These are phyloP conservation scores for Botryosphaeria dothidea DNA, from an alignment of 2,329 filamentous ascomycete genomes.

Conservation along the genomic window DNA sequence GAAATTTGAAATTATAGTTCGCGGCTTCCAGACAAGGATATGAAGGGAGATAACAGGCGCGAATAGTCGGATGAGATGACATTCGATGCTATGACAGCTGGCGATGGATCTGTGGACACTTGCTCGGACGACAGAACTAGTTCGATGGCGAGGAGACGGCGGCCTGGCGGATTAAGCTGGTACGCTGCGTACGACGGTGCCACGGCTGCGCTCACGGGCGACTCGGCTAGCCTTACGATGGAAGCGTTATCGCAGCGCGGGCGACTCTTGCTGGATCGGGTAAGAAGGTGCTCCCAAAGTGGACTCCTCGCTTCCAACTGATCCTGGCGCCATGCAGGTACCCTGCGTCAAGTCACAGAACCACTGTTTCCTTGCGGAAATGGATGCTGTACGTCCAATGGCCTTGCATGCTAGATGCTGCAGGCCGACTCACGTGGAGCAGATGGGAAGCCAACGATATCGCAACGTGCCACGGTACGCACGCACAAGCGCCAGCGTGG, in stretches of 20 bases:
- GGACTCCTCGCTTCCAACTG: constrained; percentile 4
- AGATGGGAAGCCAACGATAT: neutral
- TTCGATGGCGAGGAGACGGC: neutral
- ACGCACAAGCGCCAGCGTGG: neutral
- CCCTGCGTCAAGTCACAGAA: neutral
- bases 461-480: neutral
- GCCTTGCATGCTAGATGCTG: neutral
- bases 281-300: neutral
- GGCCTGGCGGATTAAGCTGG: neutral
- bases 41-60: no score
- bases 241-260: neutral
- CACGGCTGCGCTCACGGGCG: neutral
- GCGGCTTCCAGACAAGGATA: no score
- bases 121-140: neutral
- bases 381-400: neutral
- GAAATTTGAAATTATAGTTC: no score
- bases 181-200: neutral
- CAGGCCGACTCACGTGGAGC: neutral
- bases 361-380: neutral
- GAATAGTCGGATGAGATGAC: no score
- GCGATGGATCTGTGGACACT: no score
- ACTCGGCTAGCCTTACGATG: constrained; percentile 2
- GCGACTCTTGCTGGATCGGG: neutral
- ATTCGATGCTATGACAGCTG: no score
- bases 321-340: neutral